A percentile compares a stretch with the other conserved stretches of the same genome.
phyloP scores from a whole-genome alignment of 1,139 yeast species.

The Magnusiomyces ingens region DNA sequence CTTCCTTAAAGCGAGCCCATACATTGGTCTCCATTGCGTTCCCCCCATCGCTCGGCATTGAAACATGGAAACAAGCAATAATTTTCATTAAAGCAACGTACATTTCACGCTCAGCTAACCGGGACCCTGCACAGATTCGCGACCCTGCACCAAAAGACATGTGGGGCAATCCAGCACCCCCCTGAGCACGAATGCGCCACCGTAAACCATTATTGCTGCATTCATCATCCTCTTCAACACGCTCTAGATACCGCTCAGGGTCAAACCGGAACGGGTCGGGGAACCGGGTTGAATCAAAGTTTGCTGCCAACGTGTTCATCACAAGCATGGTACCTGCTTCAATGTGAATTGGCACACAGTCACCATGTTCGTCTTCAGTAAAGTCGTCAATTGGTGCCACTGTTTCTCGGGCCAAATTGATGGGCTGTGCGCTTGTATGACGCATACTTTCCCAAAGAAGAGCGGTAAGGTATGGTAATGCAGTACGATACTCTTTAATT shows the following conservation, averaged over 20 bases:
- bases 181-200: slow-evolving; percentile 6
- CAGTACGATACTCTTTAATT: slow-evolving; percentile 18
- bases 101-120: slow-evolving; percentile 56
- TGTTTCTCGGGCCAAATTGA: slow-evolving; percentile 57
- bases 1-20: slow-evolving; percentile 42
- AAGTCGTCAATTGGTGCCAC: slow-evolving; percentile 43
- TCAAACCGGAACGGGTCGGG: slow-evolving; percentile 44
- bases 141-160: slow-evolving; percentile 66
- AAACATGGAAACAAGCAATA: slow-evolving; percentile 37
- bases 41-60: slow-evolving; percentile 36
- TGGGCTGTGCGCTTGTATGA: slow-evolving; percentile 57
- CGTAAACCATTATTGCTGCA: background rate
- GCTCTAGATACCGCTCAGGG: slow-evolving; percentile 54
- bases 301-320: slow-evolving; percentile 67
- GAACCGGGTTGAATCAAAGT: slow-evolving; percentile 50
- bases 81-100: slow-evolving; percentile 43
- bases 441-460: slow-evolving; percentile 58
- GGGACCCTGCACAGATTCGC: slow-evolving; percentile 61
- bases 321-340: slow-evolving; percentile 52
- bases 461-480: slow-evolving; percentile 49
- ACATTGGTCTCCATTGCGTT: slow-evolving; percentile 42
- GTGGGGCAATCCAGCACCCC: slow-evolving; percentile 36
- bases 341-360: slow-evolving; percentile 29
- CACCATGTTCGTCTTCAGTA: slow-evolving; percentile 19
- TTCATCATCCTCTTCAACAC: slow-evolving; percentile 16